Evolutionary conservation across 176 grass and related monocot species (phyloP), one percentile per base, ranked within the genome.

Genomic region (Eleusine indica): DNA sequence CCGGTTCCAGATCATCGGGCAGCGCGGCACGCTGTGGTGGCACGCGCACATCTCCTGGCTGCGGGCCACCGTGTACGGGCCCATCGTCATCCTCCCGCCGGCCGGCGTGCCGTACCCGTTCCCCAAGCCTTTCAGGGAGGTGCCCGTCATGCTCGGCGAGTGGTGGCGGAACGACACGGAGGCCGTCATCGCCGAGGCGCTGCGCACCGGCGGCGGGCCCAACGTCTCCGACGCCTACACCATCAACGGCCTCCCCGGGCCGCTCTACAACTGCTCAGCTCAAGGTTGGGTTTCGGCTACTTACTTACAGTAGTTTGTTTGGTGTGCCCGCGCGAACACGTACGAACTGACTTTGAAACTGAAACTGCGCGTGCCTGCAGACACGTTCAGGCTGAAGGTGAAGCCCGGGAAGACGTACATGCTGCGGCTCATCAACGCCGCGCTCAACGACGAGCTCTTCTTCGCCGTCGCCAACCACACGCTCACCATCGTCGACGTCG

Each of bases 21-120:
- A 97, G 84, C 75, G 94, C 42, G 91, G 94, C 83, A 97, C 94
- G 75, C 94, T 97, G 79, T 93, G 91, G 86, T 97, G 91, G 91
- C 94, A 97, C 66, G 94, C 89, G 3, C 94, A 97, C 86, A 90
- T 97, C 82, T 87, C 86, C 5, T 97, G 94, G 91, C 91, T 94
- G 6, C 88, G 94, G 25, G 78, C 94, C 41, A 97, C 94, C 58
- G 44, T 91, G 6, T 85, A 97, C 42, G 91, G 91, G 0, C 62
- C 91, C 40, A 84, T 97, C 67, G 76, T 97, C 87, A 90, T 97
- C 85, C 80, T 97, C 51, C 94, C 94, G 37, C 84, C 90, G 66
- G 68, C 12, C 78, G 91, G 89, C 70, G 72, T 90, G 11, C 85
- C 89, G 1, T 97, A 92, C 79, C 94, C 94, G 0, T 94, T 92